phyloP scores from a whole-genome alignment of 1,284 basidiomycete species.

The Pterulicium gracile region DNA sequence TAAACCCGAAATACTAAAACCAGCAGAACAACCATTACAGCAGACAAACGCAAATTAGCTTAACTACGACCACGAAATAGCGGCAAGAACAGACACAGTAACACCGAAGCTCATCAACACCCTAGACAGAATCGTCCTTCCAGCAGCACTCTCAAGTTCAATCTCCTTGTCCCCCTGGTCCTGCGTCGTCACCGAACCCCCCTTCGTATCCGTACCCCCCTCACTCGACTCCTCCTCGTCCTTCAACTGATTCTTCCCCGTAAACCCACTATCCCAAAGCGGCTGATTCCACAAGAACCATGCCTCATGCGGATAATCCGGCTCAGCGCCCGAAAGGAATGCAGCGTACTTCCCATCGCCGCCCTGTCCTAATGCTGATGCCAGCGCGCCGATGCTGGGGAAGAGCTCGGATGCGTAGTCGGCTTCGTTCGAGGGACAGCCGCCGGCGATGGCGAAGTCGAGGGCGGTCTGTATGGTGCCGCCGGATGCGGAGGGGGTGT shows the following conservation, averaged over 20 bases:
- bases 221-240: not conserved
- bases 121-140: too few relatives aligned
- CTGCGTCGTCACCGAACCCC: not conserved
- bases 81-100: too few relatives aligned
- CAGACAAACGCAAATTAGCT: too few relatives aligned
- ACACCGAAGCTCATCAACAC: not conserved
- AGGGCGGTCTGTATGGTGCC: conserved; percentile 46
- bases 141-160: not conserved
- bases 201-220: not conserved
- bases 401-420: conserved; percentile 30
- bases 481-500: conserved; percentile 31
- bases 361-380: conserved; percentile 42
- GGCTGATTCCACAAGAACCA: conserved; percentile 48
- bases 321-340: conserved; percentile 28
- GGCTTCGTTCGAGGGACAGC: conserved; percentile 23
- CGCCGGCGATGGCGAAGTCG: conserved; percentile 40
- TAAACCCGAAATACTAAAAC: too few relatives aligned
- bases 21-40: too few relatives aligned
- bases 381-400: conserved; percentile 40
- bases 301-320: conserved; percentile 29
- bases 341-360: conserved; percentile 31
- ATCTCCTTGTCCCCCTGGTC: not conserved
- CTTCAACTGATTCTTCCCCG: not conserved
- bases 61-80: too few relatives aligned
- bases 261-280: conserved; percentile 16